Evolutionary conservation across 108 stramenopile species (phyloP).

Genomic region (Licmophora abbreviata): DNA sequence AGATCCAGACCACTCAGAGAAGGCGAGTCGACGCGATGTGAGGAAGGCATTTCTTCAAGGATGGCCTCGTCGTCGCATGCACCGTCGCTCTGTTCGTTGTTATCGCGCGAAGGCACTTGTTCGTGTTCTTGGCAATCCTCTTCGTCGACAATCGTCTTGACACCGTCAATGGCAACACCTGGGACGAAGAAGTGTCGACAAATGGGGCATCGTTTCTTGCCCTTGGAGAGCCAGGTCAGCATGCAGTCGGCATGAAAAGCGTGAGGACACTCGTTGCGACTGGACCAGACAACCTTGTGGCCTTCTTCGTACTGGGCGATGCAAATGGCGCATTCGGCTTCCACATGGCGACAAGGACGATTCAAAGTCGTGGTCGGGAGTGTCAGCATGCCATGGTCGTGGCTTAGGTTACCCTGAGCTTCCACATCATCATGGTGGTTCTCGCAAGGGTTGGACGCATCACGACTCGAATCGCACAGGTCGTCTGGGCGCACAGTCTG

Average conservation of each 20-base stretch:
- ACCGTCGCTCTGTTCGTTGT: not conserved
- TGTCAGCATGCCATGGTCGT: not conserved
- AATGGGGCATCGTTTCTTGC: slow-evolving; percentile 58
- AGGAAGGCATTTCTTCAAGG: not conserved
- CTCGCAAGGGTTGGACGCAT: not conserved
- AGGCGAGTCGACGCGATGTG: not conserved
- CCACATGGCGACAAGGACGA: slow-evolving; percentile 8
- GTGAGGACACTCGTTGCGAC: slow-evolving; percentile 31
- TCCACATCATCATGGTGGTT: not conserved
- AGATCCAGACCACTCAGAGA: too few relatives aligned
- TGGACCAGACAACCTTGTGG: slow-evolving; percentile 42
- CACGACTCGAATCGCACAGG: not conserved
- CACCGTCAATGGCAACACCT: slow-evolving; percentile 19
- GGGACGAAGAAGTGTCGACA: slow-evolving; percentile 59
- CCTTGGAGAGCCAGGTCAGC: slow-evolving; percentile 51
- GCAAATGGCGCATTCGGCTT: slow-evolving; percentile 47
- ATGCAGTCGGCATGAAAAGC: slow-evolving; percentile 69
- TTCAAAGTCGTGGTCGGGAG: not conserved
- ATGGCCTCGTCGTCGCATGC: not conserved
- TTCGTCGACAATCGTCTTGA: slow-evolving; percentile 10
- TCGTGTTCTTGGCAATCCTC: not conserved
- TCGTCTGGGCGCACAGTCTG: not conserved
- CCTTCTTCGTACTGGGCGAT: slow-evolving; percentile 44
- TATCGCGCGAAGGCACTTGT: not conserved
- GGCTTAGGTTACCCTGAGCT: not conserved